phyloP scores from a whole-genome alignment of 805 yeast species.

The Starmerella bacillaris region DNA sequence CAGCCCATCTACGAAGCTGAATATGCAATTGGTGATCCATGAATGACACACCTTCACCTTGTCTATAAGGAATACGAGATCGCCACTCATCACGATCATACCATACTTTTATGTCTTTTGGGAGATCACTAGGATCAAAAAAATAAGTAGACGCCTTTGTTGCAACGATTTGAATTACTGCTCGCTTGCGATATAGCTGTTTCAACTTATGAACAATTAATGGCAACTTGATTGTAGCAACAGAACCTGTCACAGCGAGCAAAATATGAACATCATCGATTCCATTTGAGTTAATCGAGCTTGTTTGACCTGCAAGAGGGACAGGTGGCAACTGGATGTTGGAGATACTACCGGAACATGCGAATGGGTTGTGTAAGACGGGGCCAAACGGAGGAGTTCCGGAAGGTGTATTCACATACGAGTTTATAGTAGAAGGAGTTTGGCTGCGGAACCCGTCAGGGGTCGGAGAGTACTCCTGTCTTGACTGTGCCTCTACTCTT shows the following conservation, averaged over 20 bases:
- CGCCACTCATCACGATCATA: constrained; percentile 87
- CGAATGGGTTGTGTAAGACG: background rate
- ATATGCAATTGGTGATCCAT: constrained; percentile 83
- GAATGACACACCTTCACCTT: constrained; percentile 23
- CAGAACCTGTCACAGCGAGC: constrained; percentile 89
- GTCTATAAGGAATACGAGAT: constrained; percentile 29
- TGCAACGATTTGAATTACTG: constrained; percentile 69
- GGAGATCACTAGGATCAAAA: constrained; percentile 21
- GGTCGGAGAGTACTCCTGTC: constrained; percentile 10
- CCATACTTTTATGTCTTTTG: constrained; percentile 63
- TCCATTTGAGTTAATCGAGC: constrained; percentile 3
- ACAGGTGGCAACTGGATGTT: background rate
- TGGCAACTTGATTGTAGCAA: constrained; percentile 89
- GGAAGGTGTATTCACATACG: background rate
- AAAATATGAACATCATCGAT: constrained; percentile 69
- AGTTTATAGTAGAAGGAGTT: background rate
- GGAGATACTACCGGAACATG: background rate
- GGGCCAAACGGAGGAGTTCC: background rate
- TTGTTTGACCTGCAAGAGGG: background rate
- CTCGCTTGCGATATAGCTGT: constrained; percentile 52
- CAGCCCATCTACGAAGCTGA: constrained; percentile 92
- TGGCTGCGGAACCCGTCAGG: constrained; percentile 2
- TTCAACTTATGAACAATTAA: constrained; percentile 70
- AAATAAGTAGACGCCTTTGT: constrained; percentile 30
- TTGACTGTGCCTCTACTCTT: constrained; percentile 14